Evolutionary conservation across 2,329 filamentous ascomycete genomes (phyloP).

Genomic region (Penicillium aurantiogriseum): DNA sequence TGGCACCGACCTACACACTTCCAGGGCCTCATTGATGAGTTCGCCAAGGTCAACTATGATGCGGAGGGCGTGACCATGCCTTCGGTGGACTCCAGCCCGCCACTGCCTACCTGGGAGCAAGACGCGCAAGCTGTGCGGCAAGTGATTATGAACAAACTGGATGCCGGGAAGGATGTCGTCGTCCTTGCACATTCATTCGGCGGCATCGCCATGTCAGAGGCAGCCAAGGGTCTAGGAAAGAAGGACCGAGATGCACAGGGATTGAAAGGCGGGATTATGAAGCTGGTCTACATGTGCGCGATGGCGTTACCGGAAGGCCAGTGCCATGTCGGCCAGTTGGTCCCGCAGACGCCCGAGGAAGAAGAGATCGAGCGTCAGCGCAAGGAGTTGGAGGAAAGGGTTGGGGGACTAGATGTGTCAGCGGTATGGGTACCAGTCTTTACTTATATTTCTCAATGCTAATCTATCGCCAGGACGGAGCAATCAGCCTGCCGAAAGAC

Average conservation of each 20-base stretch:
- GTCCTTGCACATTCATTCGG: constrained; percentile 36
- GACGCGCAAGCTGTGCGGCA: constrained; percentile 28
- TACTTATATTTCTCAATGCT: background rate
- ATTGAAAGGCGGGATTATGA: constrained; percentile 16
- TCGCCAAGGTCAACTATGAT: constrained; percentile 21
- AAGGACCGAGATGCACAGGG: constrained; percentile 20
- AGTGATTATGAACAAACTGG: constrained; percentile 21
- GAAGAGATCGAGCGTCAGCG: constrained; percentile 19
- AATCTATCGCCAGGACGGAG: constrained; percentile 22
- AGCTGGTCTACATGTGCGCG: constrained; percentile 31
- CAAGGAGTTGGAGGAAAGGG: constrained; percentile 16
- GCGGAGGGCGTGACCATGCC: constrained; percentile 24
- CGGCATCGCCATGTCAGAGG: constrained; percentile 32
- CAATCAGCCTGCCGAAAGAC: constrained; percentile 19
- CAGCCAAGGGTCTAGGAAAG: constrained; percentile 30
- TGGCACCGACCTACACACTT: constrained; percentile 31
- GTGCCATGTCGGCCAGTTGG: constrained; percentile 23
- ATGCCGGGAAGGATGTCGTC: constrained; percentile 31
- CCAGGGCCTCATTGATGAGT: constrained; percentile 19
- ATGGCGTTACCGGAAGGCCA: constrained; percentile 28
- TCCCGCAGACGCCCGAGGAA: constrained; percentile 26
- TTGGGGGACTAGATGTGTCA: constrained; percentile 18
- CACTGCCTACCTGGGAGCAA: constrained; percentile 25
- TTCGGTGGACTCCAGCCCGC: constrained; percentile 27
- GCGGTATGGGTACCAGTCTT: constrained; percentile 12